phyloP scores from a whole-genome alignment of 164 flowering plant species.

The Protea cynaroides region DNA sequence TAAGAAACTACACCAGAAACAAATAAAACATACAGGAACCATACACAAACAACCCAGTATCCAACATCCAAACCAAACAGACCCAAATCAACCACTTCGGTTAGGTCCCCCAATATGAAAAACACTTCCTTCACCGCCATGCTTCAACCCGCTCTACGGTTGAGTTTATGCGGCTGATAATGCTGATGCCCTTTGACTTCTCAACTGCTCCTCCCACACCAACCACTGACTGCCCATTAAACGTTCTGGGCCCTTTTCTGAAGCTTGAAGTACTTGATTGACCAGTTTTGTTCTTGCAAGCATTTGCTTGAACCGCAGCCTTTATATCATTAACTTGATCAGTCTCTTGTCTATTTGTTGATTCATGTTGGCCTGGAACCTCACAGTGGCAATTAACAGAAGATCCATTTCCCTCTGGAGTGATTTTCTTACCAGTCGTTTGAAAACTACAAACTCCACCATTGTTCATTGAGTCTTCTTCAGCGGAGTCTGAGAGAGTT shows the following conservation, averaged over 20 bases:
- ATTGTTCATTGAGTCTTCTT: constrained; percentile 10
- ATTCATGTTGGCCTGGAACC: constrained; percentile 11
- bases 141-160: constrained; percentile 65
- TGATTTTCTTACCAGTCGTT: constrained; percentile 16
- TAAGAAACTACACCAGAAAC: constrained; percentile 17
- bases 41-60: constrained; percentile 5
- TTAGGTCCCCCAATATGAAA: not conserved
- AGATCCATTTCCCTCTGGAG: constrained; percentile 19
- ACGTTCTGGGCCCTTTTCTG: constrained; percentile 20
- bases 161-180: constrained; percentile 46
- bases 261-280: constrained; percentile 26
- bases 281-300: constrained; percentile 17
- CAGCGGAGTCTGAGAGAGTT: constrained; percentile 15
- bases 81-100: not conserved
- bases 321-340: constrained; percentile 3
- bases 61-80: constrained; percentile 14
- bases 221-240: constrained; percentile 17
- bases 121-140: constrained; percentile 40
- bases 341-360: constrained; percentile 6
- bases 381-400: constrained; percentile 16
- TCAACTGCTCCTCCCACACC: constrained; percentile 20
- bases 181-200: constrained; percentile 38
- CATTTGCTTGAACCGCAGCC: constrained; percentile 7
- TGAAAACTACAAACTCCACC: constrained; percentile 14
- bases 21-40: constrained; percentile 14